Conservation (phyloP, 768 basidiomycete genomes). For the Naganishia randhawae region DNA sequence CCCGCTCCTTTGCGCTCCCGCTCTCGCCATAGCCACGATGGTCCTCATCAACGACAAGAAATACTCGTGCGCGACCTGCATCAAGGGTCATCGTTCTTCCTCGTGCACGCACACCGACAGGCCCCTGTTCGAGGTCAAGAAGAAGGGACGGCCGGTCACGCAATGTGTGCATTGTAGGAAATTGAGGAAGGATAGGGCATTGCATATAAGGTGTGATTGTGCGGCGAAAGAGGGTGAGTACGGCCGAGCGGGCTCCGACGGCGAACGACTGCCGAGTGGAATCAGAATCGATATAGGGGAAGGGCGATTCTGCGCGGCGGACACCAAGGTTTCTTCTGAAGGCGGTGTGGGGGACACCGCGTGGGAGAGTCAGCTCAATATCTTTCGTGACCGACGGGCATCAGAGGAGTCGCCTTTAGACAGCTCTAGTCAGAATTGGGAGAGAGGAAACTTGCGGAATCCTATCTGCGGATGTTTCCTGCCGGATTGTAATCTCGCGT, state of each 20-base stretch:
- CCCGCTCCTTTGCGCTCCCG: neutral
- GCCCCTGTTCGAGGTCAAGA: slow-evolving; percentile 88
- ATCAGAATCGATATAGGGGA: no score
- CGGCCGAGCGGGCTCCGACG: neutral
- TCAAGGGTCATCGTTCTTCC: slow-evolving; percentile 89
- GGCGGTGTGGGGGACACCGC: no score
- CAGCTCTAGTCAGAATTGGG: no score
- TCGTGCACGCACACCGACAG: slow-evolving; percentile 80
- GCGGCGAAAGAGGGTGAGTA: slow-evolving; percentile 36
- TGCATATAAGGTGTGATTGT: slow-evolving; percentile 80
- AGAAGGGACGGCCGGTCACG: slow-evolving; percentile 85
- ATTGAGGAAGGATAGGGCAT: slow-evolving; percentile 57
- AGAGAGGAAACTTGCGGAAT: no score
- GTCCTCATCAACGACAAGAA: slow-evolving; percentile 49
- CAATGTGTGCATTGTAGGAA: slow-evolving; percentile 71
- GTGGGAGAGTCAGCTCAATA: no score
- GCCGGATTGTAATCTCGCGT: no score
- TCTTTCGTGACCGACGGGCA: no score
- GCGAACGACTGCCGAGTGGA: no score
- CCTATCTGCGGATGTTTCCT: no score
- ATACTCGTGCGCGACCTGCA: slow-evolving; percentile 66
- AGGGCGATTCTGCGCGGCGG: no score
- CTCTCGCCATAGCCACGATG: slow-evolving; percentile 31
- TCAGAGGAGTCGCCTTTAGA: no score
- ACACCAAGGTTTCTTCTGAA: no score